A percentile compares a stretch with the other conserved stretches of the same genome.
Evolutionary conservation across 2,329 filamentous ascomycete genomes (phyloP).

Genomic region (Tolypocladium inflatum): DNA sequence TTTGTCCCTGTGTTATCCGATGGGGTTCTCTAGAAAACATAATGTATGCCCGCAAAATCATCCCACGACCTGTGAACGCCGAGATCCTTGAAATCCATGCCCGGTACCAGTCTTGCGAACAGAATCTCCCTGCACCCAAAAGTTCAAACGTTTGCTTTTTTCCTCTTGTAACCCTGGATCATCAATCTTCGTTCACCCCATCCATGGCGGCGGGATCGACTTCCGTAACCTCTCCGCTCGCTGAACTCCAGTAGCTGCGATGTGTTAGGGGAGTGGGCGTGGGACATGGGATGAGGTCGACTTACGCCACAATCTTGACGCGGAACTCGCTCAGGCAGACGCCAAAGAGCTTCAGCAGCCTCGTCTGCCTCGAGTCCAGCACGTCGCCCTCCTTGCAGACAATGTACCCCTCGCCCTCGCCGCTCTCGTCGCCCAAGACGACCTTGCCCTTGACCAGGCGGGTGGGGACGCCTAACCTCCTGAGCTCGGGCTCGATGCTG

Average conservation of each 20-base stretch:
- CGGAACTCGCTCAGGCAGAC: constrained; percentile 86
- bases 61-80: constrained; percentile 24
- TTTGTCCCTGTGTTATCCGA: constrained; percentile 10
- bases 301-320: constrained; percentile 66
- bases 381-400: constrained; percentile 80
- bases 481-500: constrained; percentile 80
- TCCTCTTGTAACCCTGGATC: constrained; percentile 4
- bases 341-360: constrained; percentile 87
- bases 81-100: constrained; percentile 19
- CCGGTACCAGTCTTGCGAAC: constrained; percentile 25
- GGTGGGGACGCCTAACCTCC: constrained; percentile 83
- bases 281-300: constrained; percentile 9
- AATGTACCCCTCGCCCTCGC: constrained; percentile 51
- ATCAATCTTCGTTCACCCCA: constrained; percentile 18
- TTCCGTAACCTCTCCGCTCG: constrained; percentile 50
- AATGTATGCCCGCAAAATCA: constrained; percentile 15
- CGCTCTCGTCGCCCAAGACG: constrained; percentile 51
- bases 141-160: background rate
- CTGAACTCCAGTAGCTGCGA: constrained; percentile 50
- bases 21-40: constrained; percentile 17
- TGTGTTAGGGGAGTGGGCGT: background rate
- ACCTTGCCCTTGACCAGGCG: constrained; percentile 83
- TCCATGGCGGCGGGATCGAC: constrained; percentile 31
- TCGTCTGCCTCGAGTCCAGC: constrained; percentile 85
- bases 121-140: constrained; percentile 3